Percentiles rank a stretch among this genome's conserved stretches.
These are phyloP conservation scores for Gossypium gossypioides DNA, from an alignment of 441 rosid genomes.

Conservation along the genomic window DNA sequence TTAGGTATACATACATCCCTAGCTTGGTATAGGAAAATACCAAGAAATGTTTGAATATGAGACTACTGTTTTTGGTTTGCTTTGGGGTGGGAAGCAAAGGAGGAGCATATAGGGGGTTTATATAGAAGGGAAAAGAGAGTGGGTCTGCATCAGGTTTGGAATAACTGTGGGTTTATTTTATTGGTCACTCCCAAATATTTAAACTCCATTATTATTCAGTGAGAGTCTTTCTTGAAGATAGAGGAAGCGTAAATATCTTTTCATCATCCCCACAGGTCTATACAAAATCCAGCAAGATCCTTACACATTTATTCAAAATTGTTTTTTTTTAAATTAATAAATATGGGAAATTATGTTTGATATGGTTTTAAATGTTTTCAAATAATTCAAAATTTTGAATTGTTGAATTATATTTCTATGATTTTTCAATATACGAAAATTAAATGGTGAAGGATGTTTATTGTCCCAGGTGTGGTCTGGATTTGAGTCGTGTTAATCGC, in stretches of 20 bases:
- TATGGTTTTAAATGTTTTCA: too few relatives aligned
- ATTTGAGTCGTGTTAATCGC: too few relatives aligned
- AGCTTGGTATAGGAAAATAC: not conserved
- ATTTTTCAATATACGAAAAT: too few relatives aligned
- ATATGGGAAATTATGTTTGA: too few relatives aligned
- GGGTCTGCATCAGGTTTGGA: constrained; percentile 23
- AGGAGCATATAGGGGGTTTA: constrained; percentile 35
- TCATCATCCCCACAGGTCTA: not conserved
- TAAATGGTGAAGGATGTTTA: too few relatives aligned
- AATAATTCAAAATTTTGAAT: too few relatives aligned
- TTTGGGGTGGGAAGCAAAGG: constrained; percentile 31
- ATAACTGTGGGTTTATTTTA: constrained; percentile 23
- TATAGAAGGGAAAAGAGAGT: constrained; percentile 32
- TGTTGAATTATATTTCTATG: too few relatives aligned
- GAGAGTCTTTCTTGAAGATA: not conserved
- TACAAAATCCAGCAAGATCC: not conserved
- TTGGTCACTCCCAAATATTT: constrained; percentile 18
- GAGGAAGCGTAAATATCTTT: not conserved
- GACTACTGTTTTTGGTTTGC: not conserved
- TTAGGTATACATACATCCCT: not conserved
- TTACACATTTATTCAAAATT: not conserved
- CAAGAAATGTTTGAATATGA: constrained; percentile 10
- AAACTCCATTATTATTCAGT: not conserved
- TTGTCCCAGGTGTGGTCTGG: too few relatives aligned
- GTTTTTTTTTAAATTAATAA: too few relatives aligned